Evolutionary conservation across 2,329 filamentous ascomycete genomes (phyloP).

Genomic region (Fusarium dimerum): DNA sequence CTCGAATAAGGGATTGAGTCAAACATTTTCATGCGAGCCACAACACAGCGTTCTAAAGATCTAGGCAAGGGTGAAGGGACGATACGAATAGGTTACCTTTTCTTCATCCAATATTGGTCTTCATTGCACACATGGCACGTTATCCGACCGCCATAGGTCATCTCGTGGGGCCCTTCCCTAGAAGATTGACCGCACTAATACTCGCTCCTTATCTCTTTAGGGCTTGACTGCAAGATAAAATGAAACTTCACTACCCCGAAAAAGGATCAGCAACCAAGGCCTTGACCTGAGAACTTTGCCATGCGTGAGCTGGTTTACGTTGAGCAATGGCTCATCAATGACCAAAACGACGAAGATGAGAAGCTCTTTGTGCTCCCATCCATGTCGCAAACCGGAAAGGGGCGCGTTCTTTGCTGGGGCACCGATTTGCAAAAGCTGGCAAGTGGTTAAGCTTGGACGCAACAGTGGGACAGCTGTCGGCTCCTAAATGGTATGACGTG

Average conservation of each 20-base stretch:
- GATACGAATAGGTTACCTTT: constrained; percentile 64
- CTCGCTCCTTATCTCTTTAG: constrained; percentile 28
- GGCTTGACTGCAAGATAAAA: constrained; percentile 39
- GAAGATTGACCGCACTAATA: constrained; percentile 44
- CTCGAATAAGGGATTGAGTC: constrained; percentile 40
- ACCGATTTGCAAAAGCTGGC: constrained; percentile 43
- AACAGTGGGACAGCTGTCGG: constrained; percentile 39
- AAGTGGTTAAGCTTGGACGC: constrained; percentile 51
- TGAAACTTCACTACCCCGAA: constrained; percentile 50
- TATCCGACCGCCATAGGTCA: constrained; percentile 44
- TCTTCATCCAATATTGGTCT: constrained; percentile 62
- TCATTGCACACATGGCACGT: constrained; percentile 50
- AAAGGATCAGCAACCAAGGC: constrained; percentile 46
- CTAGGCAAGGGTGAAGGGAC: constrained; percentile 42
- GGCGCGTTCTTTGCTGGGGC: constrained; percentile 62
- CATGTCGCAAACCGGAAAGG: constrained; percentile 57
- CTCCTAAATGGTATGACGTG: constrained; percentile 39
- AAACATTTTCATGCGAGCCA: constrained; percentile 47
- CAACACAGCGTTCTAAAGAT: constrained; percentile 32
- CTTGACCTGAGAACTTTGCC: constrained; percentile 69
- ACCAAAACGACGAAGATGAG: constrained; percentile 66
- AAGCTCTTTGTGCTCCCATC: constrained; percentile 63
- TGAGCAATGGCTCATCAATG: constrained; percentile 57
- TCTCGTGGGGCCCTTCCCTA: constrained; percentile 51
- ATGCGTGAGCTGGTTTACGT: constrained; percentile 65